Evolutionary conservation across 164 flowering plant species (phyloP), one percentile per base, ranked within the genome.

Genomic region (Macadamia tetraphylla): DNA sequence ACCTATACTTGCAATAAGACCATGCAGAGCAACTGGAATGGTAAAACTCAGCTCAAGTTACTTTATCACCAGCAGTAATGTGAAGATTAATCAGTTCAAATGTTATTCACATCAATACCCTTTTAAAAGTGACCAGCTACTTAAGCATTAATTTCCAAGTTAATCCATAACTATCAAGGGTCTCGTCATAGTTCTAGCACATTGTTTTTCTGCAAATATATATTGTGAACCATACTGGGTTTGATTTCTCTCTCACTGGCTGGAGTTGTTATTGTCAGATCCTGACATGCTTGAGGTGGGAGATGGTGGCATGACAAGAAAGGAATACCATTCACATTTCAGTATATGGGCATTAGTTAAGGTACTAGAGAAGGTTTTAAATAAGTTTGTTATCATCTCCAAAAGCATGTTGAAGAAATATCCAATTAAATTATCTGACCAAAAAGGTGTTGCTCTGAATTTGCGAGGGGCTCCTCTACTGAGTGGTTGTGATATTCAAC

Each of bases 241-340:
- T 18, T 58, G 1, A 66, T 40, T 35, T 59, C 48, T 69, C 29
- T n/a, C n/a, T n/a, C n/a, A 68, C 57, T 43, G 9, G 0, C 1
- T 49, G 23, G 51, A 65, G 6, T 46, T 61, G 52, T 52, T 18
- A 9, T 68, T 32, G 3, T 61, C 76, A 91, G 94, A 89, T 82
- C 96, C 95, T 15, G 92, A 89, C 77, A 89, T 91, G 96, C 87
- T 92, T 49, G 97, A 92, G 76, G 92, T 92, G 52, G 97, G 97
- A 66, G 90, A 92, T 65, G 91, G 97, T 40, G 92, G 92, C 52
- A 88, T 92, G 96, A 83, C 85, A 0, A 72, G 70, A 14, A 87
- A 84, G 49, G 97, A 91, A 69, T 91, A 91, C 49, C 81, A 90
- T 11, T 81, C 89, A 5, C 96, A 90, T 74, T 88, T 92, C 74